phyloP scores from a whole-genome alignment of 805 yeast species.

The Kuraishia capsulata region DNA sequence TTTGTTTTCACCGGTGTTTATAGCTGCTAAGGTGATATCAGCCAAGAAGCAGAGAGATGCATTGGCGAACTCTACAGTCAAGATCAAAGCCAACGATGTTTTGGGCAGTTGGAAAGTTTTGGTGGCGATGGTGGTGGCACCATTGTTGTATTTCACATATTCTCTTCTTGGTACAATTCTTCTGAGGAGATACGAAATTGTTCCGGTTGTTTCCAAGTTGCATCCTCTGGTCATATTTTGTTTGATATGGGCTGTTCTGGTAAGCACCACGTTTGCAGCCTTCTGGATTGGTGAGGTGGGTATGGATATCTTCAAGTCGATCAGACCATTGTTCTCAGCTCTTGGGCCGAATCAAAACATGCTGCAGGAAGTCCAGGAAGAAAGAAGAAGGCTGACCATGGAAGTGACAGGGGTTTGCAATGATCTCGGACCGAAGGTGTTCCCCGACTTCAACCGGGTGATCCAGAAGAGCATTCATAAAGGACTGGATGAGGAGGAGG shows the following conservation, averaged over 20 bases:
- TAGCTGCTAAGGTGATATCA: constrained; percentile 66
- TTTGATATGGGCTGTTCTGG: constrained; percentile 53
- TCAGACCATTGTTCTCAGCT: constrained; percentile 65
- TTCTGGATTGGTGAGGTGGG: constrained; percentile 89
- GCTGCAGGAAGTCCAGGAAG: constrained; percentile 45
- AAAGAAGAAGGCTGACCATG: constrained; percentile 52
- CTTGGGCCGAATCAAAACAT: constrained; percentile 43
- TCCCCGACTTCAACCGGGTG: constrained; percentile 60
- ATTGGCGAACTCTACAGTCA: constrained; percentile 77
- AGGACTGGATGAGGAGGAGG: constrained; percentile 10
- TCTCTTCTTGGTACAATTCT: constrained; percentile 44
- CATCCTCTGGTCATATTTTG: constrained; percentile 27
- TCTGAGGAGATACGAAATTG: constrained; percentile 9
- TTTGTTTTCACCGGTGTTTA: constrained; percentile 81
- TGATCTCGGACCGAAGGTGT: constrained; percentile 73
- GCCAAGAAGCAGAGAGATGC: constrained; percentile 67
- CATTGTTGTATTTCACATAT: constrained; percentile 71
- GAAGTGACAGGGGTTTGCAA: constrained; percentile 78
- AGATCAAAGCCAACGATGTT: constrained; percentile 85
- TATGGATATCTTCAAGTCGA: constrained; percentile 76
- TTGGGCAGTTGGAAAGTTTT: constrained; percentile 94
- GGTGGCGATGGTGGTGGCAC: constrained; percentile 82
- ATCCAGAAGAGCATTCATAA: constrained; percentile 7
- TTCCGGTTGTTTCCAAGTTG: background rate
- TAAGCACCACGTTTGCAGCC: constrained; percentile 76